Evolutionary conservation across 257 asterid species (phyloP).

Genomic region (Petunia secreta): DNA sequence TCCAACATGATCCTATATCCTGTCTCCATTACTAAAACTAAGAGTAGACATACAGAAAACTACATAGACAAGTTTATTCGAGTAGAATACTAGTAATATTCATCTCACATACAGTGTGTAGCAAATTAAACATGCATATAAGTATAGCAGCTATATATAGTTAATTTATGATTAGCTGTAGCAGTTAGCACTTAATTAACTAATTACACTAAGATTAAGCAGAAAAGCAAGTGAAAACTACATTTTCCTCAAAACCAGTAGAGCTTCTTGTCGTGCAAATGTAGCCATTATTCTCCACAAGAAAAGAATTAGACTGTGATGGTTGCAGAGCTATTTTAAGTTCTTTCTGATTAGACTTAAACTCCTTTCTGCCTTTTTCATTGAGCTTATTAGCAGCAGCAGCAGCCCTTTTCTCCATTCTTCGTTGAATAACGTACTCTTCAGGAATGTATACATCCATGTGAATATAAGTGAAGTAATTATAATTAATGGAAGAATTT

Average conservation of each 20-base stretch:
- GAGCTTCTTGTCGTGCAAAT: not conserved
- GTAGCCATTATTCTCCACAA: not conserved
- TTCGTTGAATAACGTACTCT: slow-evolving; percentile 45
- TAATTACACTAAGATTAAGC: slow-evolving; percentile 26
- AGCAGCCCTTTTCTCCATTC: slow-evolving; percentile 38
- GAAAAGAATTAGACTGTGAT: not conserved
- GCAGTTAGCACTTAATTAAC: not conserved
- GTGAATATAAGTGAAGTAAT: no score
- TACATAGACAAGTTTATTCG: no score
- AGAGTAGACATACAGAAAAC: no score
- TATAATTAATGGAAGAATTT: no score
- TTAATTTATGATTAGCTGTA: no score
- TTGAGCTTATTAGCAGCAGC: not conserved
- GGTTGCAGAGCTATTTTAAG: not conserved
- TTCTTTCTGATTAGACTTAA: not conserved
- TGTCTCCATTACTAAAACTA: no score
- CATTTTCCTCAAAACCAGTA: not conserved
- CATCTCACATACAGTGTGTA: no score
- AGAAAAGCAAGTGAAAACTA: slow-evolving; percentile 38
- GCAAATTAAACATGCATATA: no score
- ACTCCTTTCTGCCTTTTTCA: not conserved
- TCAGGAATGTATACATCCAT: slow-evolving; percentile 58
- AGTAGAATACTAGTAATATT: no score
- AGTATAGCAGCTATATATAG: no score
- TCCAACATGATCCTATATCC: no score